Evolutionary conservation across 345 rosid genomes (phyloP).

Genomic region (Gossypium stocksii): DNA sequence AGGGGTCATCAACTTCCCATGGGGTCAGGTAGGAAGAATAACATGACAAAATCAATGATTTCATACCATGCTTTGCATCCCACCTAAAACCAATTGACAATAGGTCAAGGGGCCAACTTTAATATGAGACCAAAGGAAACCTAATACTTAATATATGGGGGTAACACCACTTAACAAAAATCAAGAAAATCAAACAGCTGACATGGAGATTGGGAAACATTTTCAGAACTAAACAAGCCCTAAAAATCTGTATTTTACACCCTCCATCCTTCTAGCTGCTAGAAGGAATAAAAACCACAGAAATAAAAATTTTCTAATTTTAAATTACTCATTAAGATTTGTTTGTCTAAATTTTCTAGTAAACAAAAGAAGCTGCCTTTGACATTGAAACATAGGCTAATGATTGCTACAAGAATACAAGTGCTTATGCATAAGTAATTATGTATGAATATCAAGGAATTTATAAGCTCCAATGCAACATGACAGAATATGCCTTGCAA

Average conservation of each 20-base stretch:
- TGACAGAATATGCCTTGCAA: not conserved
- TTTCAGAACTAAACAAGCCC: not conserved
- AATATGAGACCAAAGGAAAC: not conserved
- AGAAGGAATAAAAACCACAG: not conserved
- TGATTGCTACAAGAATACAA: not conserved
- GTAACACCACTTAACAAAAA: not conserved
- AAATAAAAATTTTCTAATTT: not conserved
- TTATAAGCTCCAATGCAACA: not conserved
- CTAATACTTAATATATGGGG: not conserved
- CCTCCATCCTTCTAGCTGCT: not conserved
- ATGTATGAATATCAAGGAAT: not conserved
- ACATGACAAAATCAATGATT: not conserved
- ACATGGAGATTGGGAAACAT: not conserved
- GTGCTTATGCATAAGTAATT: not conserved
- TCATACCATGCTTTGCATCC: not conserved
- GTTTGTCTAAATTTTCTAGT: not conserved
- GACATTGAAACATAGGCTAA: not conserved
- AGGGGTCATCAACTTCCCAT: not conserved
- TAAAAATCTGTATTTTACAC: not conserved
- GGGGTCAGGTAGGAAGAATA: not conserved
- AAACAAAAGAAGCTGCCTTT: not conserved
- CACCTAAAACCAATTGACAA: not conserved
- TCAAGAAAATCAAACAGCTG: not conserved
- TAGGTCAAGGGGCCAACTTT: not conserved
- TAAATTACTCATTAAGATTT: not conserved